Base-by-base conservation (phyloP, 208 protist species). In the Leptomonas seymouri region DNA sequence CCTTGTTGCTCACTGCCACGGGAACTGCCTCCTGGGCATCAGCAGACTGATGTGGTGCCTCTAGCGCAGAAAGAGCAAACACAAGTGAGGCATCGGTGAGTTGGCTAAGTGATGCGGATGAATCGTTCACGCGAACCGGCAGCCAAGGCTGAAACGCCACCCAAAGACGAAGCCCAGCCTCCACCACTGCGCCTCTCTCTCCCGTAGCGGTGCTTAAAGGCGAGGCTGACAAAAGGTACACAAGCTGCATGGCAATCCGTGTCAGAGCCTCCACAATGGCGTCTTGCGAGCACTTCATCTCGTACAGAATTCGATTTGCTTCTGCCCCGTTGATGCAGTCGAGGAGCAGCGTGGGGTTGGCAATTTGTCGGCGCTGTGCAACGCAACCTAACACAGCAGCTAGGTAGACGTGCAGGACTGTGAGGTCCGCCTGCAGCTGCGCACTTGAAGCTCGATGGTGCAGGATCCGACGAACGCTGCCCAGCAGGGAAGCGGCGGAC, bases 101-200 rank as follows among this genome's bases (percentile, higher is more conserved):
- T 4, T 45, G 54, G 12, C 34, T 12, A 9, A 39, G 34, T 7
- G 28, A 14, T 25, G 18, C 12, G 4, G 2, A 3, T 28, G 3
- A 21, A 16, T 11, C 20, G 12, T 27, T 15, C 5, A 1, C 16
- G 54, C 21, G 27, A 30, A 50, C 30, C 3, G 51, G 54, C 55
- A 75, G 30, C 70, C 70, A 75, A 21, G 70, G 70, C 18, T 50
- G 70, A 16, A 75, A n/a, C 9, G 64, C 42, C 36, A 59, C 31
- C 12, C 8, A 48, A 16, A 75, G 61, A 3, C 44, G 42, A 30
- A 75, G n/a, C 2, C 70, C 60, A 0, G 61, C 61, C 25, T 56
- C 61, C 14, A 30, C 34, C 11, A 68, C 21, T 1, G 44, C 27
- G 11, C 15, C 14, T 39, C 30, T 21, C 23, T 30, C 23, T 14